Evolutionary conservation across 2,329 filamentous ascomycete genomes (phyloP).

Genomic region (Grosmannia serpens): DNA sequence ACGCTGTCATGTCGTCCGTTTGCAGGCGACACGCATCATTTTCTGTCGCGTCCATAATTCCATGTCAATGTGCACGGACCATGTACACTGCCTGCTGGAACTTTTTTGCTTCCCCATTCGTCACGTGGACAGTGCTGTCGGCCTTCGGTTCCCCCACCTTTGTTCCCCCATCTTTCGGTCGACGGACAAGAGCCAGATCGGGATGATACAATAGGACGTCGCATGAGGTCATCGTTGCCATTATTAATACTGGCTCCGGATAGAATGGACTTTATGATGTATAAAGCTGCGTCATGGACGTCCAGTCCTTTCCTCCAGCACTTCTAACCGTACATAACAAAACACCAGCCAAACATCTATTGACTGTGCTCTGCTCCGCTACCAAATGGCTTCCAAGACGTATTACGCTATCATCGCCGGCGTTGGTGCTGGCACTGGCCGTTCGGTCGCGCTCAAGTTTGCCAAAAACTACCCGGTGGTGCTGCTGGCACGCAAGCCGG

Average conservation of each 20-base stretch:
- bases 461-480: constrained; percentile 59
- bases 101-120: no score
- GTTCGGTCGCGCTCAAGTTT: constrained; percentile 40
- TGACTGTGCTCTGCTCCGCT: neutral
- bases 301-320: neutral
- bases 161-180: no score
- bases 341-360: neutral
- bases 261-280: neutral
- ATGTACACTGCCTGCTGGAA: neutral
- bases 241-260: neutral
- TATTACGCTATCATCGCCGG: constrained; percentile 61
- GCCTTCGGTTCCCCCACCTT: neutral
- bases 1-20: neutral
- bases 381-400: constrained; percentile 19
- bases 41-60: neutral
- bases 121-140: no score
- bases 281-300: neutral
- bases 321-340: neutral
- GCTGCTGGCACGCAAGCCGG: constrained; percentile 56
- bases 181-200: neutral
- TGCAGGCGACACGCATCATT: neutral
- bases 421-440: constrained; percentile 54
- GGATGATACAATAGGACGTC: neutral
- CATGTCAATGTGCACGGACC: neutral
- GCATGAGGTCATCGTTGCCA: neutral